Evolutionary conservation across 768 basidiomycete genomes (phyloP).

Genomic region (Candolleomyces eurysporus): DNA sequence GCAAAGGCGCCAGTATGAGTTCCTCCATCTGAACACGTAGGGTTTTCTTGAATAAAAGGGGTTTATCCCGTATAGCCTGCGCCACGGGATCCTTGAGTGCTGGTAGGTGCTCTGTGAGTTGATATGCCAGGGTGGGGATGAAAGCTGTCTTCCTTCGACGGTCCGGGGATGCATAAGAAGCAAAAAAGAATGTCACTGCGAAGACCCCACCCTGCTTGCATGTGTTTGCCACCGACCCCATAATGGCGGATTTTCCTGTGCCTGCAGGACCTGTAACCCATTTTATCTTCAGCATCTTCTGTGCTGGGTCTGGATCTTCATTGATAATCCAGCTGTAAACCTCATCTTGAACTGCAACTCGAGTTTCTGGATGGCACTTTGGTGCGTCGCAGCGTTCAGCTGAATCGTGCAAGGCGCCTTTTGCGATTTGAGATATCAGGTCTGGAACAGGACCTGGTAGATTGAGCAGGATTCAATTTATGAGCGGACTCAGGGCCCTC

Average conservation of each 20-base stretch:
- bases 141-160: neutral
- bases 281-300: too few species aligned
- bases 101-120: neutral
- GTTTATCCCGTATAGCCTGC: neutral
- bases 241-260: too few species aligned
- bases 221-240: too few species aligned
- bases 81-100: neutral
- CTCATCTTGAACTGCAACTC: constrained; percentile 7
- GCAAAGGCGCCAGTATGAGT: neutral
- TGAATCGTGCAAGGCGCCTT: constrained; percentile 9
- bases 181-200: constrained; percentile 12
- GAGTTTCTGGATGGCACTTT: constrained; percentile 5
- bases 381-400: constrained; percentile 9
- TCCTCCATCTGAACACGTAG: neutral
- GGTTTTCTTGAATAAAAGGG: neutral
- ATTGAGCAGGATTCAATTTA: too few species aligned
- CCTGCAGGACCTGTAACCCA: too few species aligned
- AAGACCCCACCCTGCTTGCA: constrained; percentile 3
- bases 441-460: neutral
- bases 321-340: constrained; percentile 5
- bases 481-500: too few species aligned
- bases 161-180: neutral
- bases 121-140: neutral
- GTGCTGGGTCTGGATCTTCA: too few species aligned
- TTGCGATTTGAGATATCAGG: neutral